Base-by-base conservation (phyloP, 768 basidiomycete genomes). In the Hygrocybe coccinea region DNA sequence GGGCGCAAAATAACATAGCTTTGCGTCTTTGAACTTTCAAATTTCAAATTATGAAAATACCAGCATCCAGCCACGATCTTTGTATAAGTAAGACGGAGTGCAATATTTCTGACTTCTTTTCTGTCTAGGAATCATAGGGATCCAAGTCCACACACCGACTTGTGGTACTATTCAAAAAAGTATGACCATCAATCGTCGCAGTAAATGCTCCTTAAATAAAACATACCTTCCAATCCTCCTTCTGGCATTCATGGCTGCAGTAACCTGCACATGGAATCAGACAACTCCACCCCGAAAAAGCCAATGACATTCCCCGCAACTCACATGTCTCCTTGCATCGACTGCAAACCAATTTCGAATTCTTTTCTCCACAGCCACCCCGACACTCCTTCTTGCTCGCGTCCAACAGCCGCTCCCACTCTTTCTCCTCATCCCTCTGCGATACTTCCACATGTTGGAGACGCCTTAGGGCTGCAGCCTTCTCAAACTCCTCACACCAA, bases 151-250 rank as follows among this genome's bases (percentile, higher is more conserved):
- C 44, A 46, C 44, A 46, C 44, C 44, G 44, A 46, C 44, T 62
- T 62, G 49, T 64, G 64, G 47, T 62, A 65, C 63, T 64, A 38
- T n/a, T 37, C 5, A 39, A 4, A 34, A 54, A 49, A 7, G 25
- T n/a, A 46, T 46, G 10, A 46, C 8, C 19, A 10, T 53, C 38
- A 54, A 45, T 34, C 8, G 21, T 55, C 14, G 14, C 17, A 3
- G 22, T 6, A 21, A 49, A 41, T 22, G 21, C 1, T 14, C n/a
- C 35, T 10, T 36, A 14, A 38, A 14, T 10, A 8, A 34, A 19
- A 60, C 49, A 34, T 19, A 65, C 64, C 59, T 64, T 63, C 61
- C 64, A 65, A 46, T 67, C 66, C 17, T 63, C 64, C 43, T 47
- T 53, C 50, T 65, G 64, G 54, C 66, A 67, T 21, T 49, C 56